phyloP scores from a whole-genome alignment of 352 stramenopile genomes.

The Elongisporangium anandrum region DNA sequence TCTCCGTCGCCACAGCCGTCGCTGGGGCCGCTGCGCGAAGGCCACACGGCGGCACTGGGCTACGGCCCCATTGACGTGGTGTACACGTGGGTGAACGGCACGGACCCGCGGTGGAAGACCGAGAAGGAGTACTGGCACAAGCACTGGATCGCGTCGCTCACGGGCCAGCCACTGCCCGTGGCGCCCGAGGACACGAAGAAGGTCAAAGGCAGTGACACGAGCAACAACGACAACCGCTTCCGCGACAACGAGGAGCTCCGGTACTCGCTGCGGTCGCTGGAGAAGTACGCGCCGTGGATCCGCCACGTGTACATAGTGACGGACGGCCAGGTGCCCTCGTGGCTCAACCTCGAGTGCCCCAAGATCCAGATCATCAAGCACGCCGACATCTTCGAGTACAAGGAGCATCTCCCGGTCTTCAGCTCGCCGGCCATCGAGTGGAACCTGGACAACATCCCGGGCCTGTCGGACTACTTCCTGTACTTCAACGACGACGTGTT shows the following conservation, averaged over 20 bases:
- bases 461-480: conserved; percentile 89
- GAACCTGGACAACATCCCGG: conserved; percentile 91
- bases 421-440: conserved; percentile 93
- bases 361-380: conserved; percentile 89
- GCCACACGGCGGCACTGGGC: conserved; percentile 50
- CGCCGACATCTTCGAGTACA: conserved; percentile 87
- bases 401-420: conserved; percentile 90
- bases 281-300: conserved; percentile 95
- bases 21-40: conserved; percentile 85
- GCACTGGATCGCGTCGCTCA: conserved; percentile 85
- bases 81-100: conserved; percentile 97
- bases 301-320: conserved; percentile 94
- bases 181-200: conserved; percentile 32
- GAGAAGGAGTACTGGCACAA: conserved; percentile 88
- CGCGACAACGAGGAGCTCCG: conserved; percentile 93
- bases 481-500: conserved; percentile 98
- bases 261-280: conserved; percentile 90
- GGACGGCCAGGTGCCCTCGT: conserved; percentile 92
- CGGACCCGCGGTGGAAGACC: conserved; percentile 89
- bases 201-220: conserved; percentile 62
- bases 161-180: conserved; percentile 64
- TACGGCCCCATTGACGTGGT: conserved; percentile 93
- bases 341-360: conserved; percentile 85
- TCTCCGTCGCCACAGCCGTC: conserved; percentile 42
- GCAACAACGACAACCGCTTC: conserved; percentile 89